A percentile compares a stretch with the other conserved stretches of the same genome.
Evolutionary conservation across 2,329 filamentous ascomycete genomes (phyloP).

Genomic region (Chaetomium sp.): DNA sequence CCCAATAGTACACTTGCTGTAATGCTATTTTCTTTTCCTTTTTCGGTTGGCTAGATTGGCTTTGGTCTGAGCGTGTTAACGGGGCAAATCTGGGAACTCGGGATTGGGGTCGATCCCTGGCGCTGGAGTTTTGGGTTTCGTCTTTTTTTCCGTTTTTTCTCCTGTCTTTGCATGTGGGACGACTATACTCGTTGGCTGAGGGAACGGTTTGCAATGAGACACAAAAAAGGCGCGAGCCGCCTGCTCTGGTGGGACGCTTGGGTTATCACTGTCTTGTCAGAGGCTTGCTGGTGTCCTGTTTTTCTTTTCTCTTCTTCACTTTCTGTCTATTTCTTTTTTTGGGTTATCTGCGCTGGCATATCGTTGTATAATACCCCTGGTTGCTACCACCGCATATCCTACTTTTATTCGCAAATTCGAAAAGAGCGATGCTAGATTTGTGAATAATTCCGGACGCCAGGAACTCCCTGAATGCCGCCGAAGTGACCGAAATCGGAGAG

Average conservation of each 20-base stretch:
- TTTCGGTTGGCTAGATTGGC: neutral
- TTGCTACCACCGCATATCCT: slow-evolving; percentile 3
- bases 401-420: neutral
- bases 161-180: too few relatives aligned
- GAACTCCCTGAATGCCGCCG: too few relatives aligned
- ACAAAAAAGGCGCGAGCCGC: neutral
- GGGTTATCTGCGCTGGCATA: slow-evolving; percentile 14
- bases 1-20: neutral
- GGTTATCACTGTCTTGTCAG: neutral
- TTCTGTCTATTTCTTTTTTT: neutral
- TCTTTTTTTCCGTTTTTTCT: neutral
- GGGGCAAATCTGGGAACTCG: neutral
- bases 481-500: neutral
- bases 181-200: too few relatives aligned
- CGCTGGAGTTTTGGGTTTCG: neutral
- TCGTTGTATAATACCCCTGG: slow-evolving; percentile 24
- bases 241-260: neutral
- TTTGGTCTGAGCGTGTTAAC: neutral
- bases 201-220: too few relatives aligned
- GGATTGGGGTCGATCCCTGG: neutral
- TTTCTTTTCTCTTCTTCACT: neutral
- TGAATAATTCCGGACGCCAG: neutral
- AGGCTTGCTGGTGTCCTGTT: too few relatives aligned
- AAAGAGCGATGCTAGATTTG: neutral
- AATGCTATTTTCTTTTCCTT: neutral